phyloP scores from a whole-genome alignment of 352 stramenopile genomes.

The Phytophthora citricola region DNA sequence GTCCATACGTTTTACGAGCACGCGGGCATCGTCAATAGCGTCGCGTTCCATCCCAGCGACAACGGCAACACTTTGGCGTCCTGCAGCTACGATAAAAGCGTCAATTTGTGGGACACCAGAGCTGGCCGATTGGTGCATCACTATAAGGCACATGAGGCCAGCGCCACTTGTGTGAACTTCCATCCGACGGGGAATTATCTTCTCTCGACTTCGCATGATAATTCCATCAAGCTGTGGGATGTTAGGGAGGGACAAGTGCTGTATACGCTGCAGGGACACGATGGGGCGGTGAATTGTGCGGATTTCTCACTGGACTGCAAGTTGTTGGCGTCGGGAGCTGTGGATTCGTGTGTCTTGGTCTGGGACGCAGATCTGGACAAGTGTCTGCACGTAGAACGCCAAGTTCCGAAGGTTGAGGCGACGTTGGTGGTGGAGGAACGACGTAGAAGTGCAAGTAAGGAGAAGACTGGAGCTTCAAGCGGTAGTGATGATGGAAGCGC shows the following conservation, averaged over 20 bases:
- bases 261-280: constrained; percentile 93
- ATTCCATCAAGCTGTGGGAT: constrained; percentile 93
- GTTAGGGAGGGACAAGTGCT: constrained; percentile 92
- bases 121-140: constrained; percentile 89
- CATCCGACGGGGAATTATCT: constrained; percentile 93
- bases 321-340: constrained; percentile 70
- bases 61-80: constrained; percentile 59
- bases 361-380: constrained; percentile 88
- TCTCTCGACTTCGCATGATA: constrained; percentile 89
- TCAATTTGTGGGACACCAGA: constrained; percentile 90
- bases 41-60: constrained; percentile 89
- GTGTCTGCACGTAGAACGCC: constrained; percentile 61
- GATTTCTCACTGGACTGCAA: constrained; percentile 78
- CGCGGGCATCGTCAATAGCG: constrained; percentile 76
- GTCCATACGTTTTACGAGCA: constrained; percentile 92
- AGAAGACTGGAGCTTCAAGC: not conserved
- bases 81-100: constrained; percentile 70
- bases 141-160: constrained; percentile 90
- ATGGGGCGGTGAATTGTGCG: constrained; percentile 66
- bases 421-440: constrained; percentile 11
- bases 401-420: constrained; percentile 8
- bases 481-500: constrained; percentile 18
- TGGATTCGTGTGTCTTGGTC: constrained; percentile 86
- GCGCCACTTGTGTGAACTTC: constrained; percentile 86
- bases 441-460: constrained; percentile 6